A percentile compares a stretch with the other conserved stretches of the same genome.
These are phyloP conservation scores for Plantago coronopus DNA, from an alignment of 305 asterid species.

Conservation along the genomic window DNA sequence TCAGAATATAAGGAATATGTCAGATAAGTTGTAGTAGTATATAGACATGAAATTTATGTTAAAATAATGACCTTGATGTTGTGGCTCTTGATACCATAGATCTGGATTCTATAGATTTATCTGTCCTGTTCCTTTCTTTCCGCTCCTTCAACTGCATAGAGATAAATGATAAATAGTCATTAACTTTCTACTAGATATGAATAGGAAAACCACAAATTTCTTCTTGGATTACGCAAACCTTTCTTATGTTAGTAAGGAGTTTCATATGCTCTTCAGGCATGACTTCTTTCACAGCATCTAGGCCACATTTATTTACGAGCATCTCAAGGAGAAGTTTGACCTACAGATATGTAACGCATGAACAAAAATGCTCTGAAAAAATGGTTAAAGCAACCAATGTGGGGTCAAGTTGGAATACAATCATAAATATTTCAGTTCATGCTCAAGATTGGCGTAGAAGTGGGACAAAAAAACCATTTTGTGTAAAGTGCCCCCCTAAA, in stretches of 20 bases:
- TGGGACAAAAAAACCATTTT: too few relatives aligned
- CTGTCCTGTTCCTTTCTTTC: conserved; percentile 54
- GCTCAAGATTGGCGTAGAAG: neutral
- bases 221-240: conserved; percentile 42
- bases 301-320: conserved; percentile 94
- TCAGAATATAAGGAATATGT: neutral
- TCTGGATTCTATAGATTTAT: conserved; percentile 47
- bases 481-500: too few relatives aligned
- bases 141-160: conserved; percentile 70
- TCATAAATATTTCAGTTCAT: conserved; percentile 1
- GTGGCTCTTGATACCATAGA: conserved; percentile 73
- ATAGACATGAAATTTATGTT: neutral
- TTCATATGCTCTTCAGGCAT: conserved; percentile 96
- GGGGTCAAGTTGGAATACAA: neutral
- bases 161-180: conserved; percentile 9
- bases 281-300: conserved; percentile 82
- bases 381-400: conserved; percentile 4
- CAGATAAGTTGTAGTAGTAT: neutral
- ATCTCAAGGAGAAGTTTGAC: conserved; percentile 82
- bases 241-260: conserved; percentile 87
- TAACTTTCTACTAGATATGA: neutral
- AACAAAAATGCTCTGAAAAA: conserved; percentile 1
- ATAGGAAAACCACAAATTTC: neutral
- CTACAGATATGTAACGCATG: conserved; percentile 33
- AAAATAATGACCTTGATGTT: conserved; percentile 64